These are phyloP conservation scores for Pseudogymnoascus sp. DNA, from an alignment of 2,329 filamentous ascomycete genomes.

Conservation along the genomic window DNA sequence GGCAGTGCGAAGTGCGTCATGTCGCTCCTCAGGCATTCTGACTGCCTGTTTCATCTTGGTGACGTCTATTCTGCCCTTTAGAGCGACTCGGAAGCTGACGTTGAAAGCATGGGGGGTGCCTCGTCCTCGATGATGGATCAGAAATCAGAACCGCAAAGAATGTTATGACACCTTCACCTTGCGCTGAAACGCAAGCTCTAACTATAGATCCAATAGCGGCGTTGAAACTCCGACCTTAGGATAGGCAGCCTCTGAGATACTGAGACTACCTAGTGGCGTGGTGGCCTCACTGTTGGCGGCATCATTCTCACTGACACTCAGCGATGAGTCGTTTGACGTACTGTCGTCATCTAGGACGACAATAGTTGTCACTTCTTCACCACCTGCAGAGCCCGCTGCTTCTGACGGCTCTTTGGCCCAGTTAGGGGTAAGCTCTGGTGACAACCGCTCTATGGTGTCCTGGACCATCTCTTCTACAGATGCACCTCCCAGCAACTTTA, in stretches of 20 bases:
- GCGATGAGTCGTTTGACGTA: not conserved
- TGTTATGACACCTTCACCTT: not conserved
- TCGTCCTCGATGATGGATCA: conserved; percentile 14
- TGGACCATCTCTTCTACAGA: conserved; percentile 14
- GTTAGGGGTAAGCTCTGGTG: not conserved
- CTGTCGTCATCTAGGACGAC: not conserved
- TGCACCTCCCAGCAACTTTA: conserved; percentile 35
- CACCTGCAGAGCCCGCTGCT: not conserved
- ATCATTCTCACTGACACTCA: not conserved
- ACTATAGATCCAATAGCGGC: not conserved
- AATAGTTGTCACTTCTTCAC: not conserved
- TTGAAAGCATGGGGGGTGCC: conserved; percentile 23
- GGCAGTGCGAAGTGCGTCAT: conserved; percentile 23
- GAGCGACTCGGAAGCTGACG: conserved; percentile 14
- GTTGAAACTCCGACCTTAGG: not conserved
- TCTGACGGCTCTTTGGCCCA: not conserved
- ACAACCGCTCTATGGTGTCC: not conserved
- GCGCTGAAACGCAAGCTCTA: not conserved
- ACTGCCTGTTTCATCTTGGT: conserved; percentile 20
- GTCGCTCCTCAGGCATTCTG: conserved; percentile 14
- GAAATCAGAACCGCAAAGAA: conserved; percentile 20
- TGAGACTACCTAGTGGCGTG: not conserved
- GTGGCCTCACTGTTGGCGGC: not conserved
- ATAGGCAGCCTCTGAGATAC: not conserved
- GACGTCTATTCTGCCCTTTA: conserved; percentile 19